Evolutionary conservation across 2,329 filamentous ascomycete species (phyloP).

Genomic region (Calonectria pteridis): DNA sequence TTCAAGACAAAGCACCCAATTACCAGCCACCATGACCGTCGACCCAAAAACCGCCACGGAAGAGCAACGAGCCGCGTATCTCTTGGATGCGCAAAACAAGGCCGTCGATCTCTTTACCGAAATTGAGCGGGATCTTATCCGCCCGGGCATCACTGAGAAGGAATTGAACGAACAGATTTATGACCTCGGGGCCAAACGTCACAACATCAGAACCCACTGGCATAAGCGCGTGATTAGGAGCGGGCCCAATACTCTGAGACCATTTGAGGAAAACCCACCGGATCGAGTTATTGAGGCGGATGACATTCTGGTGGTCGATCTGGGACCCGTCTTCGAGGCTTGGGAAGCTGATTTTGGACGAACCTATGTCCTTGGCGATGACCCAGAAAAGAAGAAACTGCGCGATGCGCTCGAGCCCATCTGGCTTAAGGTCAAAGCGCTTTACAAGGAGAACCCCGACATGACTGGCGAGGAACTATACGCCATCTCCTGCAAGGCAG

Average conservation of each 20-base stretch:
- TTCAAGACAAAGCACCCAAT: not conserved
- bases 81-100: constrained; percentile 14
- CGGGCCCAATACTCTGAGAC: constrained; percentile 61
- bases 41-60: not conserved
- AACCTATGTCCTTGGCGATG: constrained; percentile 63
- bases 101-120: constrained; percentile 52
- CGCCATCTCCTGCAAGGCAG: constrained; percentile 54
- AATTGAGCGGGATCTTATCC: constrained; percentile 59
- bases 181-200: constrained; percentile 40
- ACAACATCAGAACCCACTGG: constrained; percentile 63
- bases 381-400: constrained; percentile 58
- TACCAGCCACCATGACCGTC: not conserved
- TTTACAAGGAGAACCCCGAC: constrained; percentile 52
- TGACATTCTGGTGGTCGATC: constrained; percentile 65
- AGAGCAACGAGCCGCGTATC: not conserved
- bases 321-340: constrained; percentile 64
- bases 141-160: constrained; percentile 62
- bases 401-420: constrained; percentile 60
- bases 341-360: constrained; percentile 68
- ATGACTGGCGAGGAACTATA: constrained; percentile 64
- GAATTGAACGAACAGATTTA: constrained; percentile 61
- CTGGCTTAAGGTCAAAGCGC: constrained; percentile 58
- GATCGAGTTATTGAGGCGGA: constrained; percentile 60
- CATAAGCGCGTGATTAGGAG: constrained; percentile 65
- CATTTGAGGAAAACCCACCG: constrained; percentile 62